Evolutionary conservation across 2,329 filamentous ascomycete species (phyloP).

Genomic region (Aspergillus spinulosporus): DNA sequence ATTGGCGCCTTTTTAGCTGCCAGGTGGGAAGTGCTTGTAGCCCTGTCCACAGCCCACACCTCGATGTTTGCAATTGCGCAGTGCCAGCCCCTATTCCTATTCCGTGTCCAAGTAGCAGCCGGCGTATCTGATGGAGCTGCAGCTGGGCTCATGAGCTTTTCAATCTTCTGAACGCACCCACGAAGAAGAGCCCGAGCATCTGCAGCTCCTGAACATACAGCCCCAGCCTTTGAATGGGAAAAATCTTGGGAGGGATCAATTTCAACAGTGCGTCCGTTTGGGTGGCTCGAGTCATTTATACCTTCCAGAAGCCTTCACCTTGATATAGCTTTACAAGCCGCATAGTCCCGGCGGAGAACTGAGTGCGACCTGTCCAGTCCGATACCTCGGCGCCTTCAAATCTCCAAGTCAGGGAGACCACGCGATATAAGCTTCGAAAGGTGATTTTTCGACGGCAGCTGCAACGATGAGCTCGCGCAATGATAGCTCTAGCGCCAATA

Average conservation of each 20-base stretch:
- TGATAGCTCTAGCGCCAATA: slow-evolving; percentile 14
- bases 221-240: not conserved
- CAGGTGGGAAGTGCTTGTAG: not conserved
- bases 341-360: not conserved
- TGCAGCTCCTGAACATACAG: slow-evolving; percentile 13
- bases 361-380: not conserved
- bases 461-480: slow-evolving; percentile 10
- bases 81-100: slow-evolving; percentile 3
- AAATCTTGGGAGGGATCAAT: slow-evolving; percentile 10
- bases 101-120: not conserved
- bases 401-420: slow-evolving; percentile 12
- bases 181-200: slow-evolving; percentile 13
- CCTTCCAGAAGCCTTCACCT: not conserved
- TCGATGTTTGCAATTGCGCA: slow-evolving; percentile 5
- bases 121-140: slow-evolving; percentile 17
- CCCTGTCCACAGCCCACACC: not conserved
- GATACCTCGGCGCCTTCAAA: not conserved
- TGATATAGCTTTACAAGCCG: not conserved
- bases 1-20: slow-evolving; percentile 15
- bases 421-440: not conserved
- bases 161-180: slow-evolving; percentile 17
- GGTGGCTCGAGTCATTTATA: slow-evolving; percentile 13
- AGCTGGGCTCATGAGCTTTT: slow-evolving; percentile 19
- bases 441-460: not conserved
- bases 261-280: slow-evolving; percentile 15